Evolutionary conservation across 208 protist genomes (phyloP).

Genomic region (Willaertia magna): DNA sequence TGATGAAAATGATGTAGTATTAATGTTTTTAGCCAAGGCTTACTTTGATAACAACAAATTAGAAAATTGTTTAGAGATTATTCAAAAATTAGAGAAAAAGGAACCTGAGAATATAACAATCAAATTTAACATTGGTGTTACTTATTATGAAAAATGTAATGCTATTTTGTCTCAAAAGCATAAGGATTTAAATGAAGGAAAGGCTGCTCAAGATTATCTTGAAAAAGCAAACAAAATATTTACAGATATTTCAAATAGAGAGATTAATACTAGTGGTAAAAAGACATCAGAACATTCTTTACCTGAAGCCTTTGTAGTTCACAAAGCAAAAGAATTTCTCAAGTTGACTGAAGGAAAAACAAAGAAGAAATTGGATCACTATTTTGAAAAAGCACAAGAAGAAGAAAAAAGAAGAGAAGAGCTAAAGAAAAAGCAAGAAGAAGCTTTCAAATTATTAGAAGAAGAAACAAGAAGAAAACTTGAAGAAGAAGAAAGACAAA

Average conservation of each 20-base stretch:
- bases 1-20: slow-evolving; percentile 15
- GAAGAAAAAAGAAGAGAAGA: not conserved
- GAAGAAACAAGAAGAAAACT: not conserved
- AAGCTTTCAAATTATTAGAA: not conserved
- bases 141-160: slow-evolving; percentile 9
- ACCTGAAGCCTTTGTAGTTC: not conserved
- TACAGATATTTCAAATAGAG: not conserved
- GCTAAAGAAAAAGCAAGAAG: not conserved
- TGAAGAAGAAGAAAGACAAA: not conserved
- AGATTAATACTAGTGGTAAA: not conserved
- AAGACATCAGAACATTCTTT: not conserved
- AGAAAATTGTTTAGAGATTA: slow-evolving; percentile 16
- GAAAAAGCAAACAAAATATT: not conserved
- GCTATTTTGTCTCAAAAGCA: not conserved
- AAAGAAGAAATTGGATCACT: not conserved
- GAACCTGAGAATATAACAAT: slow-evolving; percentile 20
- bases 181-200: not conserved
- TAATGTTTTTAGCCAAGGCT: slow-evolving; percentile 28
- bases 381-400: not conserved
- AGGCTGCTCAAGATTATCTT: not conserved
- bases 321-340: not conserved
- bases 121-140: slow-evolving; percentile 26
- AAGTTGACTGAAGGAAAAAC: not conserved
- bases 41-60: slow-evolving; percentile 18
- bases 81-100: slow-evolving; percentile 26